Evolutionary conservation across 495 filamentous ascomycete species (phyloP).

Genomic region (Hyphodiscus hymeniophilus): DNA sequence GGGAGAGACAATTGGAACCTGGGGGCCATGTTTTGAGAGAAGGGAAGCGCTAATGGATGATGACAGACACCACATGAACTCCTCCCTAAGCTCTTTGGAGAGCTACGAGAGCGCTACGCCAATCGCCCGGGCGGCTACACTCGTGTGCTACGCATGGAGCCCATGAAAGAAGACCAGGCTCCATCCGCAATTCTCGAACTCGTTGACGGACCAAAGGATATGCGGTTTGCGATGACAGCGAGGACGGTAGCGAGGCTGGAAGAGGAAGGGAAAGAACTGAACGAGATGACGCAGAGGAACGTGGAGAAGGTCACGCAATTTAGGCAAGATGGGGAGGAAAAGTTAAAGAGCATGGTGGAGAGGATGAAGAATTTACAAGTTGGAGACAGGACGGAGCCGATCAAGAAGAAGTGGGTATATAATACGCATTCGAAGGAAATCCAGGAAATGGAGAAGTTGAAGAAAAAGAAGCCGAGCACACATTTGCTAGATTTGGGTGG

Average conservation of each 20-base stretch:
- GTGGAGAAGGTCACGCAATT: constrained; percentile 78
- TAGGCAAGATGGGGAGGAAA: constrained; percentile 55
- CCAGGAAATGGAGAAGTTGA: constrained; percentile 23
- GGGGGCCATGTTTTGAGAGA: no score
- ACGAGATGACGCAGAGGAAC: constrained; percentile 67
- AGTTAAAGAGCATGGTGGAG: constrained; percentile 63
- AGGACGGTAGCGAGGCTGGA: constrained; percentile 61
- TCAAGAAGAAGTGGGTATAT: constrained; percentile 10
- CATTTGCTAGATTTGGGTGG: constrained; percentile 1
- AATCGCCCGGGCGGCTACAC: constrained; percentile 89
- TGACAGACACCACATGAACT: constrained; percentile 32
- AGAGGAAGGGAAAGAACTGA: constrained; percentile 39
- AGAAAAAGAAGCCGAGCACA: background rate
- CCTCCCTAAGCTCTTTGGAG: constrained; percentile 81
- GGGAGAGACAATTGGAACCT: no score
- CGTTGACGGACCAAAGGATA: constrained; percentile 90
- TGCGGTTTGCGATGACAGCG: constrained; percentile 90
- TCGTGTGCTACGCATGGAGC: constrained; percentile 81
- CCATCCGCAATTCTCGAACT: constrained; percentile 89
- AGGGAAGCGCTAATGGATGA: no score
- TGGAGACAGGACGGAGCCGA: constrained; percentile 21
- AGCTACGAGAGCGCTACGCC: constrained; percentile 70
- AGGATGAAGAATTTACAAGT: constrained; percentile 39
- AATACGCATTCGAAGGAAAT: background rate
- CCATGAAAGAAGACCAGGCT: constrained; percentile 65